Percentiles rank a stretch among this genome's conserved stretches.
Conservation (phyloP, 2,329 filamentous ascomycete species). For the Xylaria sp. region DNA sequence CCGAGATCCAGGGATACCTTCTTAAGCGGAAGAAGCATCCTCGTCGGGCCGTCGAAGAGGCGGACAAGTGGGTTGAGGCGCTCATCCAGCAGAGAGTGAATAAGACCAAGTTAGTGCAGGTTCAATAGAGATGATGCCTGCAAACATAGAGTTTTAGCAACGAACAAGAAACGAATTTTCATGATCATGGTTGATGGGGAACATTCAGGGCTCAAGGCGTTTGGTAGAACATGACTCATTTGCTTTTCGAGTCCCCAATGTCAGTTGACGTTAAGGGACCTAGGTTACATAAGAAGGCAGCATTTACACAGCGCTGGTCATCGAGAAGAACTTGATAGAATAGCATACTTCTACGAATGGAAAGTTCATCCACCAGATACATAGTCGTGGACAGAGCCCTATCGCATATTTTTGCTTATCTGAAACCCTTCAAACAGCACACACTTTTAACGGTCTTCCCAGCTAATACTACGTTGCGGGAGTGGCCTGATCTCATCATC, state of each 20-base stretch:
- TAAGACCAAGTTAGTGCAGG: slow-evolving; percentile 60
- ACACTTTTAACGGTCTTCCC: neutral
- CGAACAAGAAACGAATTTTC: neutral
- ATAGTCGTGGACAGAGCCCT: neutral
- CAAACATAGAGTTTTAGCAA: neutral
- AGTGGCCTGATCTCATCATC: neutral
- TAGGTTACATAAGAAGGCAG: neutral
- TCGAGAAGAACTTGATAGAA: neutral
- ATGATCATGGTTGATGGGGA: neutral
- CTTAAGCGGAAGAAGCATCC: slow-evolving; percentile 71
- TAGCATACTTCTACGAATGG: too few species aligned
- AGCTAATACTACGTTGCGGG: neutral
- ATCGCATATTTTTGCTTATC: too few species aligned
- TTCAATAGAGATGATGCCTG: slow-evolving; percentile 53
- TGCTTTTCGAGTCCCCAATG: too few species aligned
- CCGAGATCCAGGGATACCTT: slow-evolving; percentile 73
- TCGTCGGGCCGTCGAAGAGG: slow-evolving; percentile 64
- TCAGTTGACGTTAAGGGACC: neutral
- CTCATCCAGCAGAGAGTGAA: slow-evolving; percentile 62
- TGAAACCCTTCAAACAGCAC: neutral
- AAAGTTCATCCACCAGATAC: neutral
- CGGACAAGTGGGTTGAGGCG: slow-evolving; percentile 64
- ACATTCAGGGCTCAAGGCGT: neutral
- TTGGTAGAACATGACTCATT: neutral
- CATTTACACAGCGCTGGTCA: neutral